Percentiles rank a stretch among this genome's conserved stretches.
phyloP scores from a whole-genome alignment of 2,329 filamentous ascomycete genomes.

The Camillea tinctor region DNA sequence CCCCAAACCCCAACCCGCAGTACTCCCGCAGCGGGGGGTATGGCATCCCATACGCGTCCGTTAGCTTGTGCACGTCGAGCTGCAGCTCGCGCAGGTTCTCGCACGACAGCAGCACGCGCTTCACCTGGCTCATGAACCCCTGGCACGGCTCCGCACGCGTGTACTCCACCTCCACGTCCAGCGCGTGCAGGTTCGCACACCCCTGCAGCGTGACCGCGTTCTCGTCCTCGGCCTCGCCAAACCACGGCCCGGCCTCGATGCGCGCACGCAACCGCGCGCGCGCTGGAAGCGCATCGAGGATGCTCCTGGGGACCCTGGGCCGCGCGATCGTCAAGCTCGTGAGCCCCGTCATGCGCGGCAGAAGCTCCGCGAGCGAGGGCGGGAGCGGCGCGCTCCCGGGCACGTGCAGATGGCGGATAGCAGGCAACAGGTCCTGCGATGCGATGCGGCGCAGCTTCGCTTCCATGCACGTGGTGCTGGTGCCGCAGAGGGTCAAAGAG shows the following conservation, averaged over 20 bases:
- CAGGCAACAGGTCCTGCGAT: neutral
- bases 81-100: constrained; percentile 6
- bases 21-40: neutral
- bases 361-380: neutral
- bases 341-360: constrained; percentile 12
- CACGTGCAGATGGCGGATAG: neutral
- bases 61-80: neutral
- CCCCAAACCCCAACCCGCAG: constrained; percentile 8
- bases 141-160: neutral
- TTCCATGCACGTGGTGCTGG: too few relatives aligned
- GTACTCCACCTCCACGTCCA: constrained; percentile 1
- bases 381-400: too few relatives aligned
- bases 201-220: neutral
- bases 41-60: neutral
- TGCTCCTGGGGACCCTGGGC: neutral
- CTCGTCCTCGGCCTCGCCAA: neutral
- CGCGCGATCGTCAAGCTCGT: constrained; percentile 6
- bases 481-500: neutral
- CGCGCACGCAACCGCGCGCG: too few relatives aligned
- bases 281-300: too few relatives aligned
- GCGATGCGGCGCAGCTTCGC: constrained; percentile 1
- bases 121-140: neutral
- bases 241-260: too few relatives aligned
- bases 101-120: constrained; percentile 9
- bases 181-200: constrained; percentile 3